Base-by-base conservation (phyloP, 306 rosid species). In the Cucumis hystrix region DNA sequence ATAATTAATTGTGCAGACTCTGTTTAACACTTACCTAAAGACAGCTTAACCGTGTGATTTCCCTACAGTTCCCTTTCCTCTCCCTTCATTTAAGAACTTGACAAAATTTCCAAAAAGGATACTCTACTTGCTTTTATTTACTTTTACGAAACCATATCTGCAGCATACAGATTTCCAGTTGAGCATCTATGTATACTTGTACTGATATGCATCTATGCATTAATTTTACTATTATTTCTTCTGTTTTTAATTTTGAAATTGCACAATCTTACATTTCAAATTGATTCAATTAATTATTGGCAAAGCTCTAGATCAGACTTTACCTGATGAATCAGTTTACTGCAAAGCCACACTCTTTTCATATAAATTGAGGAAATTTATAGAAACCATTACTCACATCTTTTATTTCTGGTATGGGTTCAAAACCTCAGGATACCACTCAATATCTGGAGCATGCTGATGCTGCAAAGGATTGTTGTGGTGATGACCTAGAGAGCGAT, bases 371-470 rank as follows among this genome's bases (percentile, higher is more conserved):
- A 76, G 70, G 43, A 61, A 60, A 58, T 72, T 28, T 72, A 21
- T 25, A 60, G 56, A 60, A 57, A 60, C 21, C 13, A 8, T 21
- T 76, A 21, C 56, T 57, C 40, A 56, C 55, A 40, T 23, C 35
- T 39, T 55, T 74, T 49, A 20, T 76, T 21, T 83, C 76, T 79
- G 64, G 65, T 77, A 28, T 49, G 39, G 60, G 76, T 51, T 81
- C 82, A 45, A 47, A 68, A 71, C 15, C 41, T 65, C 61, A 78
- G 75, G 52, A 78, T 20, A 20, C 55, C 63, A 65, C 52, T 57
- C 23, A 45, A 57, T 56, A 76, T 43, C 57, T 54, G 65, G 78
- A 59, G 70, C 55, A 60, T 58, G 55, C 54, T 58, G 59, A 23
- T 57, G 68, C 40, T 54, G 68, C 51, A 17, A 75, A 57, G 35